Evolutionary conservation across 257 asterid genomes (phyloP).

Genomic region (Jacaranda copaia): DNA sequence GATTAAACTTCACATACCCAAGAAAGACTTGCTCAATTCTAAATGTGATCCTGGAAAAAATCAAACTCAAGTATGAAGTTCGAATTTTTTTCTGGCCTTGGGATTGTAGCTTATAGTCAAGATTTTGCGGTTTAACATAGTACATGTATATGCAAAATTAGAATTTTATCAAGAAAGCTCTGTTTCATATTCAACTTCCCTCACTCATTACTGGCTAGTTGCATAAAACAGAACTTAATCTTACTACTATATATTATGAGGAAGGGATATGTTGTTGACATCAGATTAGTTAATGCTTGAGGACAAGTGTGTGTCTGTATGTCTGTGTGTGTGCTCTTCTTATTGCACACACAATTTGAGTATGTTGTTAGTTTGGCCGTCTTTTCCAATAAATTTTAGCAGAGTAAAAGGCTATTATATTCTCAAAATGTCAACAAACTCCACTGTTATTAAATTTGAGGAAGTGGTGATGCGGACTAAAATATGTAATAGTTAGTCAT

Average conservation of each 20-base stretch:
- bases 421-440: slow-evolving; percentile 36
- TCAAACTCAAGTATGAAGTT: background rate
- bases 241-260: no score
- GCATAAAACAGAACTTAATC: background rate
- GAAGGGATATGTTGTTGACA: background rate
- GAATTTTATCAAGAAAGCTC: background rate
- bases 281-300: no score
- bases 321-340: no score
- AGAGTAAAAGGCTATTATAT: background rate
- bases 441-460: slow-evolving; percentile 28
- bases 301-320: no score
- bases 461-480: slow-evolving; percentile 31
- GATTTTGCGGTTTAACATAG: background rate
- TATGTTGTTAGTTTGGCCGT: background rate
- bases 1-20: no score
- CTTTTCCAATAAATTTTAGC: slow-evolving; percentile 13
- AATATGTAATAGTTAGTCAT: slow-evolving; percentile 25
- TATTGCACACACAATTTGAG: background rate
- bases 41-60: no score
- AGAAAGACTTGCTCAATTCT: no score
- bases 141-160: background rate
- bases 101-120: background rate
- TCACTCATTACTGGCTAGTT: background rate
- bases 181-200: no score
- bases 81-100: background rate